These are phyloP conservation scores for Globisporangium rhizosaccharum DNA, from an alignment of 352 stramenopile species.

Conservation along the genomic window DNA sequence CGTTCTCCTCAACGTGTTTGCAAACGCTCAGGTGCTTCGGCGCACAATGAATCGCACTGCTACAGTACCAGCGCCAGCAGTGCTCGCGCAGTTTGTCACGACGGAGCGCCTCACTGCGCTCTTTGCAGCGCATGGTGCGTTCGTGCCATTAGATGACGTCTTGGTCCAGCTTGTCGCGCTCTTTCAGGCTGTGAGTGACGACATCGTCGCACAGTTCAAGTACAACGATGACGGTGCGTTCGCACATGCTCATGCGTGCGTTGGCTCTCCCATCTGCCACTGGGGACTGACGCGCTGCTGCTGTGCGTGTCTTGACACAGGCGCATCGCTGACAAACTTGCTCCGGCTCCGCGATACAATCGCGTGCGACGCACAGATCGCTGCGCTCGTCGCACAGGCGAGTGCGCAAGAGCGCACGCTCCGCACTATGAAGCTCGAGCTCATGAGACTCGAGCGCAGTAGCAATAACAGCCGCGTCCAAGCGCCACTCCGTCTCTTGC, in stretches of 20 bases:
- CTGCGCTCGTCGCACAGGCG: constrained; percentile 28
- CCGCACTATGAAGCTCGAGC: constrained; percentile 56
- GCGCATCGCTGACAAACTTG: constrained; percentile 59
- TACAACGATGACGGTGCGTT: constrained; percentile 73
- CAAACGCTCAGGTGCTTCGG: constrained; percentile 10
- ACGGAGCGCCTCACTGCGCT: constrained; percentile 24
- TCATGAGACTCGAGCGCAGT: constrained; percentile 49
- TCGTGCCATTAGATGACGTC: constrained; percentile 32
- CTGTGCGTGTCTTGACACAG: constrained; percentile 19
- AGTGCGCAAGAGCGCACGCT: constrained; percentile 46
- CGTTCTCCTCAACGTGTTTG: constrained; percentile 41
- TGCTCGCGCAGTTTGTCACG: constrained; percentile 40
- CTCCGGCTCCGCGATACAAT: constrained; percentile 72
- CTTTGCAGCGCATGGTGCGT: constrained; percentile 3
- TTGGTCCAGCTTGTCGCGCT: constrained; percentile 36
- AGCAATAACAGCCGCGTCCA: constrained; percentile 46
- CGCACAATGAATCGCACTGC: background rate
- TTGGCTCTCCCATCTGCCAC: background rate
- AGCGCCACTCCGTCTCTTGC: constrained; percentile 46
- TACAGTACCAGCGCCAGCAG: constrained; percentile 9
- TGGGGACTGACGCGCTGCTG: background rate
- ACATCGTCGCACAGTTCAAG: constrained; percentile 78
- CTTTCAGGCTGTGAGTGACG: constrained; percentile 52
- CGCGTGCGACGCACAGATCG: constrained; percentile 48
- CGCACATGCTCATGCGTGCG: background rate